Evolutionary conservation across 2,329 filamentous ascomycete genomes (phyloP), one percentile per base, ranked within the genome.

Genomic region (Alternaria postmessia): DNA sequence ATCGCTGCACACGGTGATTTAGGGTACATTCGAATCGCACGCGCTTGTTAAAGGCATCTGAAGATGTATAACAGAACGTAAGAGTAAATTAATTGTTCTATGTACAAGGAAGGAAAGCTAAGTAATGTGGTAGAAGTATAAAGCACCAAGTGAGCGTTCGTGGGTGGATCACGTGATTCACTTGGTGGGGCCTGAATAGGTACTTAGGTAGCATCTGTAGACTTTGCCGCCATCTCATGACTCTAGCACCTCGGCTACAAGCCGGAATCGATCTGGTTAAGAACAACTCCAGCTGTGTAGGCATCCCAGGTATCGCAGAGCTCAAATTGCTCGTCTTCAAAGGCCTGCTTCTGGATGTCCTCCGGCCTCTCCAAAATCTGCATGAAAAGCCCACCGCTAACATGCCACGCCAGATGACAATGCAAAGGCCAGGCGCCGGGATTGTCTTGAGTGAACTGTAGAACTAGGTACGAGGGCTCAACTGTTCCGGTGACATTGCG

Each of bases 371-470:
- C 72, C 26, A 76, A 38, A 8, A 70, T 59, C 36, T 70, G 69
- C 58, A 76, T 43, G 59, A 72, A 75, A n/a, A 75, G 55, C 3
- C 72, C 72, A 7, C 68, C 75, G 57, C 69, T 72, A 5, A 74
- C 68, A 49, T 79, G 76, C 70, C 67, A 74, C 0, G 75, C 77
- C 30, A 69, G 51, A 57, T 79, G 78, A 59, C 74, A 78, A 57
- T 79, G 77, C 22, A 64, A 41, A 74, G 66, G 59, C 81, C 55
- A 81, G 61, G 63, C 71, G 67, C 64, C 76, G 1, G 78, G 77
- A 58, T 79, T 79, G 54, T 78, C 72, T 22, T 74, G 67, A 8
- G 70, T 62, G 44, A 70, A 77, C 51, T 81, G 77, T 1, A 82
- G 47, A 5, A 82, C 81, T 39, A 80, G 68, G 61, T 72, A 80